A percentile compares a stretch with the other conserved stretches of the same genome.
Conservation (phyloP, 208 protist genomes). For the Leishmania braziliensis region DNA sequence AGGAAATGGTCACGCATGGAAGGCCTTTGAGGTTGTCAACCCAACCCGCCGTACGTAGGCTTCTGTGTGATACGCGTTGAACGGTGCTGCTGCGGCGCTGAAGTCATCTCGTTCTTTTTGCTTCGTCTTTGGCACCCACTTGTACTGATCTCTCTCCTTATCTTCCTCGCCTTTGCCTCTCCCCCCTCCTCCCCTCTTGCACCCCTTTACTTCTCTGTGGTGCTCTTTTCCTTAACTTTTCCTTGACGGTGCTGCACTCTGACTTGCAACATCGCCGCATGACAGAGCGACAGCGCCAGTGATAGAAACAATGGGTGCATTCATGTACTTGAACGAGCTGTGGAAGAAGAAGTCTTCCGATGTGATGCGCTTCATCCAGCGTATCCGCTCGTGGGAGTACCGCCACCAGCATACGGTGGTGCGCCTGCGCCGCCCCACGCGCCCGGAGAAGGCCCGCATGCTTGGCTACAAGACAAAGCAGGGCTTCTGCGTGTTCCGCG, state of each 20-base stretch:
- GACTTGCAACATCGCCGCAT: neutral
- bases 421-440: conserved; percentile 95
- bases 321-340: conserved; percentile 99
- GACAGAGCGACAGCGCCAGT: neutral
- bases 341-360: conserved; percentile 99
- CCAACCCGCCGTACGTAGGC: neutral
- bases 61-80: neutral
- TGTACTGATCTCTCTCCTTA: neutral
- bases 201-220: neutral
- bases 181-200: no score
- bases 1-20: no score
- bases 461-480: conserved; percentile 99
- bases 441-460: conserved; percentile 99
- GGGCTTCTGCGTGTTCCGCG: conserved; percentile 99
- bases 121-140: neutral
- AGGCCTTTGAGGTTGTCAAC: neutral
- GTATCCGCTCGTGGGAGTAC: conserved; percentile 99
- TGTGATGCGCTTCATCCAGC: conserved; percentile 99
- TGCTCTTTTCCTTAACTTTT: neutral
- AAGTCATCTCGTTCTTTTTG: neutral
- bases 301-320: conserved; percentile 94
- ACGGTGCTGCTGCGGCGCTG: neutral
- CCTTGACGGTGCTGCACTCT: neutral
- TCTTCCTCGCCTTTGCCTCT: neutral
- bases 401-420: conserved; percentile 94